Evolutionary conservation across 768 basidiomycete genomes (phyloP), one percentile per base, ranked within the genome.

Genomic region (Amanita rubescens): DNA sequence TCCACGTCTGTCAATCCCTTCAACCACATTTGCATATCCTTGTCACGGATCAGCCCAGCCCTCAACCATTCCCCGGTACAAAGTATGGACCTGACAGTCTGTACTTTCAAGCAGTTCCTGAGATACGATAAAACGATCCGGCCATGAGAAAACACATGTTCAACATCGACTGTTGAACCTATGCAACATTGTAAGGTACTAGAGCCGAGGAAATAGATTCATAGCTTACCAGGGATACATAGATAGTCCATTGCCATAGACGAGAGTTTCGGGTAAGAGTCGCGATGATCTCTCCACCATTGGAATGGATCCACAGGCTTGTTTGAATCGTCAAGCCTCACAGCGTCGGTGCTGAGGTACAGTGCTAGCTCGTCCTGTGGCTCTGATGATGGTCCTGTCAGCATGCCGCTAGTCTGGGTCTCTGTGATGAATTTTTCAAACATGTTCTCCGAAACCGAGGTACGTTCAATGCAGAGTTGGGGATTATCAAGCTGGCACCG

Each of bases 221-320:
- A n/a, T 27, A 48, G 58, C 59, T 17, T 44, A 64, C 63, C 55
- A 35, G 62, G 61, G 34, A 65, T 60, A 2, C 41, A 56, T 0
- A 62, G 48, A 30, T 65, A 65, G 20, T 67, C 61, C 0, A 62
- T 45, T 3, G 62, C 66, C 67, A 69, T 64, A 0, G 55, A 49
- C 1, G 65, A 59, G 2, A 65, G 58, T 5, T 51, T 35, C 1
- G 62, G 60, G 53, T 57, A 65, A 3, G 3, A 19, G n/a, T n/a
- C n/a, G n/a, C 12, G 3, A 20, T 43, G 41, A n/a, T 19, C 17
- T 4, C 10, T n/a, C 41, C 41, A 43, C 41, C 41, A 43, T 11
- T 17, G 3, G 19, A 43, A 6, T 20, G 41, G 6, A 17, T 43
- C 22, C 2, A n/a, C 20, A 5, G 10, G 2, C 17, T 19, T 43